Base-by-base conservation (phyloP, 2,329 filamentous ascomycete species). In the Penicillium aurantiogriseum region DNA sequence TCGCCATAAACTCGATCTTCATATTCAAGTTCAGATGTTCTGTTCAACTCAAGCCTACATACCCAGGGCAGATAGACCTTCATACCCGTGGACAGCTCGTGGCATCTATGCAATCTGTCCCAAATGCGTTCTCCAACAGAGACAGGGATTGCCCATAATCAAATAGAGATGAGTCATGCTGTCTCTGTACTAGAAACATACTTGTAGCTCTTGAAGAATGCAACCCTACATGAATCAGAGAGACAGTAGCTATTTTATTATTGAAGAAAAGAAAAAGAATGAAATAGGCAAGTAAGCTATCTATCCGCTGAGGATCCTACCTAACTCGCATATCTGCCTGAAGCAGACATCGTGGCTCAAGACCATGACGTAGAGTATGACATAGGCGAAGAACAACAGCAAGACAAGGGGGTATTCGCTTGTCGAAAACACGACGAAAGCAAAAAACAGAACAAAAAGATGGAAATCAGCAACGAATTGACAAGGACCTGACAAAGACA, bases 391-490 rank as follows among this genome's bases (percentile, higher is more conserved):
- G 35, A 33, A 45, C 10, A 35, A 33, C 23, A 46, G 40, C 33
- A 58, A 52, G 56, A 62, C 54, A 53, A 57, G 53, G 46, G 63
- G 63, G 63, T 66, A 66, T 66, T 65, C 56, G 63, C 56, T 60
- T 62, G 57, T 58, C 57, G 27, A 54, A 50, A 46, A 21, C 35
- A 39, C 25, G 55, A 17, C 31, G 51, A 15, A 60, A 33, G 17
- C 4, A 36, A 27, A 23, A 23, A 13, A 21, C 6, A 33, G 23
- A 27, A 35, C 40, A 44, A 27, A 40, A 40, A 36, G 6, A 39
- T 7, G 11, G 23, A 36, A 48, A 39, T 8, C 15, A 52, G 29
- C 35, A 51, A 43, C 6, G 29, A 48, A 10, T n/a, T 13, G 51
- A 21, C 23, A 47, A 54, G 39, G 43, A 45, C 19, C 13, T 6